Base-by-base conservation (phyloP, 176 grass and related monocot genomes). In the Phoenix roebelenii region DNA sequence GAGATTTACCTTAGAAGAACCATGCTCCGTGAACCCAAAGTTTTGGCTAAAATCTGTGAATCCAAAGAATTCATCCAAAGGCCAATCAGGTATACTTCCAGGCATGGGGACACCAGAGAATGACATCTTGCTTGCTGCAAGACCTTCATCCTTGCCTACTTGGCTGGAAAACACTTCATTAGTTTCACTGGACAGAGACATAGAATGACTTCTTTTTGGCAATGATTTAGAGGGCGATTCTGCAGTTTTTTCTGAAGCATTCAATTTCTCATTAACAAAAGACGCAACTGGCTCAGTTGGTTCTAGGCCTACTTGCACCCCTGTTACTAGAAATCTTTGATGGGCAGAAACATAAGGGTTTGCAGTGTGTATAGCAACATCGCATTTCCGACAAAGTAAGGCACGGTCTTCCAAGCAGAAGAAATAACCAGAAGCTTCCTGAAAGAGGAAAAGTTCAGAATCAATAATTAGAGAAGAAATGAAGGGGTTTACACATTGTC, bases 371-470 rank as follows among this genome's bases (percentile, higher is more conserved):
- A 98, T 83, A 52, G 93, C 69, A 23, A 92, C 56, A 70, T 98
- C 93, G 61, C 93, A 98, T 69, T 65, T 74, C 49, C 88, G 60
- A 78, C 93, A 98, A 20, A 92, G 81, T 52, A 98, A 70, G 10
- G 93, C 84, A 23, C 93, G 87, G 65, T 98, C 93, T 73, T 98
- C 82, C 0, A 98, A 63, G 75, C 93, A 98, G 82, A 98, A 98
- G 67, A 98, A 98, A 77, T 92, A 89, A 32, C 87, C 93, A 60
- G 78, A 85, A 64, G 59, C 19, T 56, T 98, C 93, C 93, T 98
- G 87, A 30, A 74, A 35, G 57, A 10, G 7, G 3, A 57, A 14
- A 9, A 44, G 9, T 44, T 44, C 35, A 44, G 35, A 44, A 44
- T 12, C 35, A 44, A 44, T 44, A 44, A 44, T 2, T 12, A 44